Conservation (phyloP, 2,329 filamentous ascomycete genomes). For the Ambrosiella xylebori region DNA sequence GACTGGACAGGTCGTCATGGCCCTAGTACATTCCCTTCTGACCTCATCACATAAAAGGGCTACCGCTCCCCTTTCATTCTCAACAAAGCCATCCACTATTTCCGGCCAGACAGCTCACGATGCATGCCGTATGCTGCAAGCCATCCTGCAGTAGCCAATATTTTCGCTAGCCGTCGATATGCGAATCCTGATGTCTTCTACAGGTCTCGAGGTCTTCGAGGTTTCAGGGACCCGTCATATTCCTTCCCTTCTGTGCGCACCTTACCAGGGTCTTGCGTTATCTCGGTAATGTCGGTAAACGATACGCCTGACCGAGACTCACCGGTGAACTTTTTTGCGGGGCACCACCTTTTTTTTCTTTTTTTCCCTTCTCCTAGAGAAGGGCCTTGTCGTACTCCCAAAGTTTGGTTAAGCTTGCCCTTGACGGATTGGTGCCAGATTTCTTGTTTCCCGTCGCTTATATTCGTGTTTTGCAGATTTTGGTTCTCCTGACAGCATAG, state of each 20-base stretch:
- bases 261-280: background rate
- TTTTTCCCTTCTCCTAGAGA: background rate
- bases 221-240: too few species aligned
- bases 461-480: background rate
- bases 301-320: conserved; percentile 12
- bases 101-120: background rate
- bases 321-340: conserved; percentile 12
- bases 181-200: background rate
- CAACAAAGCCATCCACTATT: background rate
- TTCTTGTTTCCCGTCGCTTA: background rate
- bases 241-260: too few species aligned
- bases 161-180: background rate
- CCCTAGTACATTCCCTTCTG: background rate
- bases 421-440: background rate
- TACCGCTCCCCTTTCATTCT: background rate
- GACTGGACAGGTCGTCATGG: background rate
- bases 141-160: background rate
- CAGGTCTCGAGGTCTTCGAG: background rate
- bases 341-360: conserved; percentile 9
- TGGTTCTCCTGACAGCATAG: too few species aligned
- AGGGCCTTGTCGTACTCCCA: background rate
- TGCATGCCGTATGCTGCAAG: background rate
- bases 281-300: conserved; percentile 7
- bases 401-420: background rate
- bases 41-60: background rate